Base-by-base conservation (phyloP, 1,139 yeast genomes). In the Pichia sp. region DNA sequence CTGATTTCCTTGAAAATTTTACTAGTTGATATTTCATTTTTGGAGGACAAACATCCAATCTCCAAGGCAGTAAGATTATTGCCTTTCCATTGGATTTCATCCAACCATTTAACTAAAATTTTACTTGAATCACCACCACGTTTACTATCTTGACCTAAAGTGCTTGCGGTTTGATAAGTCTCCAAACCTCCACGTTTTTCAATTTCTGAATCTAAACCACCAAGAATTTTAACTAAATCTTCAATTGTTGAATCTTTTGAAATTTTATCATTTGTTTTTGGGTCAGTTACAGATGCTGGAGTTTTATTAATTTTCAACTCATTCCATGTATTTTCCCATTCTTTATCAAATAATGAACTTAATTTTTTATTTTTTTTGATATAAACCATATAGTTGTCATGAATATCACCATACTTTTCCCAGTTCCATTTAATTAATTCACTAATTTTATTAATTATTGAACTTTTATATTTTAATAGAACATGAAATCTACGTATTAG, bases 41-140 rank as follows among this genome's bases (percentile, higher is more conserved):
- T 65, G 0, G 87, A 80, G 36, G 87, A 80, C 28, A 91, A 69
- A 51, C 90, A 84, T 0, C 98, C 98, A 46, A 91, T 83, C 67
- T 91, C 98, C 41, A 91, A 72, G 0, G 95, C 87, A 27, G 16
- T 38, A 50, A 18, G 47, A 5, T 45, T 30, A 1, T 28, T 10
- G 11, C 48, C 42, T 11, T 51, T 45, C 45, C 60, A 58, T 16
- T 62, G 48, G 29, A 66, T 42, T 42, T 73, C 77, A 46, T 63
- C 63, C 18, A 88, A 66, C 96, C 96, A 90, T 53, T 79, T 77
- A 3, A 87, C 74, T 45, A 89, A 69, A 55, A 79, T 71, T 60
- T 84, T 87, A 1, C 96, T 89, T 0, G 96, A 87, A 66, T 91
- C 98, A 2, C 96, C 96, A 0, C 98, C 98, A 56, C 98, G 70